Conservation (phyloP, 352 stramenopile genomes). For the Globisporangium viniferum region DNA sequence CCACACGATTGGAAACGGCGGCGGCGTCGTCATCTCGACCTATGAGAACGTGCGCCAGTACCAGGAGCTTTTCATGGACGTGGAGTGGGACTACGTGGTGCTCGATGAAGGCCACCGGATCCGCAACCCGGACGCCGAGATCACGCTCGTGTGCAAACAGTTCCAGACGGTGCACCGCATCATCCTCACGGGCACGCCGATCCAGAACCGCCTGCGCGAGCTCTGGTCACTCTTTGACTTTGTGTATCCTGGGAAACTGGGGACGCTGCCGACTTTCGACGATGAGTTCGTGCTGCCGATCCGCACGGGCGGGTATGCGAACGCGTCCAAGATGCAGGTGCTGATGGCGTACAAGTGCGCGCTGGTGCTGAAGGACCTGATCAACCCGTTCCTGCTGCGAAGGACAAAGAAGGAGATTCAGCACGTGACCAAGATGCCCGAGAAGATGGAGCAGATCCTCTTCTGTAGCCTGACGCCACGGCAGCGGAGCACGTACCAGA, state of each 20-base stretch:
- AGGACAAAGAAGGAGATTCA: constrained; percentile 94
- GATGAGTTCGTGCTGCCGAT: constrained; percentile 98
- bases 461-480: constrained; percentile 92
- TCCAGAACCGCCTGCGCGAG: constrained; percentile 95
- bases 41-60: constrained; percentile 96
- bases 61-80: constrained; percentile 85
- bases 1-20: constrained; percentile 19
- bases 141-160: constrained; percentile 94
- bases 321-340: constrained; percentile 93
- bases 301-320: constrained; percentile 90
- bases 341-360: constrained; percentile 97
- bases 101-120: constrained; percentile 99
- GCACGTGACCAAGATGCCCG: constrained; percentile 89
- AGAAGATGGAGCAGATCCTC: constrained; percentile 98
- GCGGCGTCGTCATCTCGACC: constrained; percentile 94
- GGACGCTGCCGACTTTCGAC: constrained; percentile 97
- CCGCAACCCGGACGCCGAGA: constrained; percentile 96
- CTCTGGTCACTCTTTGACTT: constrained; percentile 99
- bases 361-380: constrained; percentile 94
- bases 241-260: constrained; percentile 96
- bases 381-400: constrained; percentile 96
- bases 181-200: constrained; percentile 90
- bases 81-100: constrained; percentile 97
- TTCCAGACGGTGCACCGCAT: constrained; percentile 89
- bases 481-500: constrained; percentile 90